Evolutionary conservation across 306 rosid species (phyloP).

Genomic region (Cucurbita moschata): DNA sequence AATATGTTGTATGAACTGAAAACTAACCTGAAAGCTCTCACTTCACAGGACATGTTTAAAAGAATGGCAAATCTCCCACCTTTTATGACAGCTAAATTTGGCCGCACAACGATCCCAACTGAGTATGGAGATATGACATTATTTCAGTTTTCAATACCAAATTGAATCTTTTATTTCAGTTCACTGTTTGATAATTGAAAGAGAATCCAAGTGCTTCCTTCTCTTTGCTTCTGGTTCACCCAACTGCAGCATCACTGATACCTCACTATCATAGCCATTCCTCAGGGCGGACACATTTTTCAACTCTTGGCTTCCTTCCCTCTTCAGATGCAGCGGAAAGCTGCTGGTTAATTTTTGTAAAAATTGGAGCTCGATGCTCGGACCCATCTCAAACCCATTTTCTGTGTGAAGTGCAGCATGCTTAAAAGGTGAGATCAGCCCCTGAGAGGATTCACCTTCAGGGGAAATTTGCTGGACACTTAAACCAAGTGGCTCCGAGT

Average conservation of each 20-base stretch:
- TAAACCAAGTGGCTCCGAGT: constrained; percentile 38
- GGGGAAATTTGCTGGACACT: constrained; percentile 32
- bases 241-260: constrained; percentile 52
- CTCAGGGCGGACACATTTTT: constrained; percentile 37
- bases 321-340: constrained; percentile 37
- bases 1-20: constrained; percentile 38
- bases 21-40: constrained; percentile 22
- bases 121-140: constrained; percentile 6
- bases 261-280: constrained; percentile 52
- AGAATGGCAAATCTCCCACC: constrained; percentile 25
- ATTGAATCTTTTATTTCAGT: neutral
- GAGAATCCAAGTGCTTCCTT: constrained; percentile 37
- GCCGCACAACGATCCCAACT: constrained; percentile 4
- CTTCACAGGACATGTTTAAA: constrained; percentile 10
- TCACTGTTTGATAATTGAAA: constrained; percentile 24
- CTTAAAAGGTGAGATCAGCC: constrained; percentile 24
- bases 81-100: neutral
- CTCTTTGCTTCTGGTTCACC: constrained; percentile 75
- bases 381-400: constrained; percentile 34
- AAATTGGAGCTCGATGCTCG: constrained; percentile 61
- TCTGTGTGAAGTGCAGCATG: constrained; percentile 29
- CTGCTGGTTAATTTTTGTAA: constrained; percentile 35
- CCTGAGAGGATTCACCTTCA: constrained; percentile 32
- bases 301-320: constrained; percentile 24
- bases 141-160: constrained; percentile 1